Base-by-base conservation (phyloP, 805 yeast genomes). In the Hanseniaspora jakobsenii region DNA sequence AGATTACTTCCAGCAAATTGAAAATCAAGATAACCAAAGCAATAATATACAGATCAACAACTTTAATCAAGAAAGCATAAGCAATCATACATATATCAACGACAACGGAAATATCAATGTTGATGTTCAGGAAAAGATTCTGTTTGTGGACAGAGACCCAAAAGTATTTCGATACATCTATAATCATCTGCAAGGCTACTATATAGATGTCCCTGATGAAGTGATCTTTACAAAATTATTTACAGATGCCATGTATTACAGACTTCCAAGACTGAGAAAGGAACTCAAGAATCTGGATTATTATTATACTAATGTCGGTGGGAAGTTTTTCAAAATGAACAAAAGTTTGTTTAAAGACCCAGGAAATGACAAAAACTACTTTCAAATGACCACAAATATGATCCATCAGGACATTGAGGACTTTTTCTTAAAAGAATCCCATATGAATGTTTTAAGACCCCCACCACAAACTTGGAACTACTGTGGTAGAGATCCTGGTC, bases 361-460 rank as follows among this genome's bases (percentile, higher is more conserved):
- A 2, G 95, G 94, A 0, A 85, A 87, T 56, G 57, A 63, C 36
- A 93, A 89, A 9, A 86, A 86, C 59, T 85, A 69, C 59, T 82
- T 86, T 62, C 70, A 80, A 9, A 63, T 84, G 29, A 71, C 81
- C 2, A 70, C 67, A 53, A 71, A 73, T 27, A 64, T 75, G 1
- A 57, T 77, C 17, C 65, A 74, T 48, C 57, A 64, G 2, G 78
- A 76, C 48, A 71, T 76, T 9, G 66, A 70, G 19, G 64, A 65
- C 16, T 51, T 66, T 9, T 61, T 61, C 44, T 51, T 56, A 13
- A 51, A 31, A 2, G 27, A 30, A 8, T 34, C 57, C 6, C 63
- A 62, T 41, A 65, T 70, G 8, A 22, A 30, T 7, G 10, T 78
- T 52, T 60, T 81, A 2, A 62, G 95, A 30, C 95, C 95, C 1